Evolutionary conservation across 768 basidiomycete genomes (phyloP).

Genomic region (Suillus placidus): DNA sequence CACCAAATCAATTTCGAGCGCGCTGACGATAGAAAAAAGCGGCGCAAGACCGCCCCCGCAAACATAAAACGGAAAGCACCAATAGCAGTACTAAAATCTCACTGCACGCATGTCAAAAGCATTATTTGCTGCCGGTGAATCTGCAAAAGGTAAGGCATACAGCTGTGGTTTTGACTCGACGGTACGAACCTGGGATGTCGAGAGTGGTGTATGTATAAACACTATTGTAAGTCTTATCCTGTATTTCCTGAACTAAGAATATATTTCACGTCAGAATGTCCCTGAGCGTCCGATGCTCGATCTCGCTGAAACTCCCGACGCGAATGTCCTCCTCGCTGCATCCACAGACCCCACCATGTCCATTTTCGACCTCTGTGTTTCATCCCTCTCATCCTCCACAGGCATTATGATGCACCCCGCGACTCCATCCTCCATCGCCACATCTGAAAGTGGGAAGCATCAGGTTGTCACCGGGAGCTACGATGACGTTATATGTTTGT

Average conservation of each 20-base stretch:
- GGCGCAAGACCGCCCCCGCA: slow-evolving; percentile 54
- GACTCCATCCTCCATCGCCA: slow-evolving; percentile 63
- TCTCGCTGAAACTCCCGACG: no score
- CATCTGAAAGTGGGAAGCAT: slow-evolving; percentile 30
- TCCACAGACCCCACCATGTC: slow-evolving; percentile 78
- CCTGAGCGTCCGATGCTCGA: no score
- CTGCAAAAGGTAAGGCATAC: slow-evolving; percentile 47
- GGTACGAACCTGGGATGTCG: slow-evolving; percentile 85
- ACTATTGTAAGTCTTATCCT: slow-evolving; percentile 66
- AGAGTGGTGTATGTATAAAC: slow-evolving; percentile 67
- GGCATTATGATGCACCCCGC: slow-evolving; percentile 61
- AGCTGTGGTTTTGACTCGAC: slow-evolving; percentile 92
- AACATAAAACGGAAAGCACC: slow-evolving; percentile 68
- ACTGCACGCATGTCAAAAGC: slow-evolving; percentile 78
- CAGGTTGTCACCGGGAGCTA: slow-evolving; percentile 76
- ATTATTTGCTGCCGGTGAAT: slow-evolving; percentile 48
- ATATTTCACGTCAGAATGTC: no score
- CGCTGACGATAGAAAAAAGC: slow-evolving; percentile 52
- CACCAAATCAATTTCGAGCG: slow-evolving; percentile 56
- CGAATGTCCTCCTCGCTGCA: slow-evolving; percentile 60
- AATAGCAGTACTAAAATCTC: slow-evolving; percentile 73
- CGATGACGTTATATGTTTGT: slow-evolving; percentile 75
- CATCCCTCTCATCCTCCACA: slow-evolving; percentile 37
- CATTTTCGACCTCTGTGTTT: slow-evolving; percentile 65
- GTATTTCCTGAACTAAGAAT: no score